Evolutionary conservation across 805 yeast genomes (phyloP), one percentile per base, ranked within the genome.

Genomic region (Groenewaldozyma salmanticensis): DNA sequence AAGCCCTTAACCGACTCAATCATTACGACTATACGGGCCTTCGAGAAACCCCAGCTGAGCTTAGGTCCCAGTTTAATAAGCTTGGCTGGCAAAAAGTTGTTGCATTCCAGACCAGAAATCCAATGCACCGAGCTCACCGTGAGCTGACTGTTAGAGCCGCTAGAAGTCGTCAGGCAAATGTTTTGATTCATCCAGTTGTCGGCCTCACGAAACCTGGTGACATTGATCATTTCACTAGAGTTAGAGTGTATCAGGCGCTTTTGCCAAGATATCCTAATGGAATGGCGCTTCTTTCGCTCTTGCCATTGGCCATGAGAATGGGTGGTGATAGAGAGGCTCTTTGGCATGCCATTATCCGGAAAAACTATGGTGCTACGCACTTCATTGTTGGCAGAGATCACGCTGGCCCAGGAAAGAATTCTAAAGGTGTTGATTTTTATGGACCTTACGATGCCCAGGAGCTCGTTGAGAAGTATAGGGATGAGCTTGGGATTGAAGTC

Each of bases 281-380:
- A 41, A 81, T 88, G 75, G 96, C 96, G 13, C 77, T 83, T 50
- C 69, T 88, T 47, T 80, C 96, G 5, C 68, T 88, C 49, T 71
- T 88, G 53, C 97, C 97, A 9, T 71, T 88, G 57, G 97, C 97
- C 31, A 88, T 88, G 97, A 80, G 97, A 72, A 88, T 88, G 97
- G 96, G 92, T 42, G 97, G 97, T 63, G 96, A 90, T 63, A 78
- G 95, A 62, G 97, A 88, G 67, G 97, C 97, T 18, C 83, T 88
- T 35, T 90, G 96, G 96, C 97, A 88, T 61, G 95, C 96, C 15
- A 81, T 90, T 56, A 88, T 88, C 61, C 82, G 97, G 66, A 85
- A 86, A 71, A 88, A 88, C 68, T 87, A 80, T 60, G 97, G 97
- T 59, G 95, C 95, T 42, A 82, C 95, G 40, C 96, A 90, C 62